These are phyloP conservation scores for Diaporthe velutina DNA, from an alignment of 2,329 filamentous ascomycete genomes.

Conservation along the genomic window DNA sequence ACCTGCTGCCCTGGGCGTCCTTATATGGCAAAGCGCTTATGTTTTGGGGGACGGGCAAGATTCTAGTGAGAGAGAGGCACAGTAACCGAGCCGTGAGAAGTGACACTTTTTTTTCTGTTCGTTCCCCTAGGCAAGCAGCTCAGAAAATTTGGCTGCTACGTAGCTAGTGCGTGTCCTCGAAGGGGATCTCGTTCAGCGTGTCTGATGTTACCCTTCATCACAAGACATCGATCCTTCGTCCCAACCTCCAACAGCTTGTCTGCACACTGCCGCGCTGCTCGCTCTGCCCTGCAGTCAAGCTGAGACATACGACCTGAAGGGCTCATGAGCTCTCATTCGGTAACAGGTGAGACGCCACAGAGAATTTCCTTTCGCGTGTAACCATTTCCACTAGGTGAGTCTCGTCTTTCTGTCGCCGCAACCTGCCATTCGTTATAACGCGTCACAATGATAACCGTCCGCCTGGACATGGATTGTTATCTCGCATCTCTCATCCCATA, in stretches of 20 bases:
- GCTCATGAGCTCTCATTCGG: not conserved
- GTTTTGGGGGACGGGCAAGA: too few relatives aligned
- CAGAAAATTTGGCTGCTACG: slow-evolving; percentile 2
- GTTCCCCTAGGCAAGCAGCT: too few relatives aligned
- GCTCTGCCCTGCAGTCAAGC: not conserved
- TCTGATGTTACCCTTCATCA: slow-evolving; percentile 26
- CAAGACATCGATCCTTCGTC: slow-evolving; percentile 18
- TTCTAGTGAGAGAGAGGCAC: not conserved
- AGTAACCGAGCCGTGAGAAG: not conserved
- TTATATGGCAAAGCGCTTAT: slow-evolving; percentile 5
- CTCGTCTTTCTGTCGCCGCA: not conserved
- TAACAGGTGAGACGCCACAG: slow-evolving; percentile 2
- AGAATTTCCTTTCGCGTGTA: not conserved
- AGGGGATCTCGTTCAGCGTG: not conserved
- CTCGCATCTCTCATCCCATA: not conserved
- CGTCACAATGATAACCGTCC: not conserved
- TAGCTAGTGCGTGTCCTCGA: not conserved
- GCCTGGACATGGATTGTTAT: slow-evolving; percentile 21
- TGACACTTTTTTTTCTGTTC: not conserved
- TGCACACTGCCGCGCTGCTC: not conserved
- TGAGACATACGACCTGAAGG: slow-evolving; percentile 10
- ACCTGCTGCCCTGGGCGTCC: slow-evolving; percentile 2
- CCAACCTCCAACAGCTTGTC: not conserved
- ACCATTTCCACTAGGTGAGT: not conserved
- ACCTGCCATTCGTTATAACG: slow-evolving; percentile 9